These are phyloP conservation scores for Phlebopus sp. DNA, from an alignment of 1,284 basidiomycete genomes.

Conservation along the genomic window DNA sequence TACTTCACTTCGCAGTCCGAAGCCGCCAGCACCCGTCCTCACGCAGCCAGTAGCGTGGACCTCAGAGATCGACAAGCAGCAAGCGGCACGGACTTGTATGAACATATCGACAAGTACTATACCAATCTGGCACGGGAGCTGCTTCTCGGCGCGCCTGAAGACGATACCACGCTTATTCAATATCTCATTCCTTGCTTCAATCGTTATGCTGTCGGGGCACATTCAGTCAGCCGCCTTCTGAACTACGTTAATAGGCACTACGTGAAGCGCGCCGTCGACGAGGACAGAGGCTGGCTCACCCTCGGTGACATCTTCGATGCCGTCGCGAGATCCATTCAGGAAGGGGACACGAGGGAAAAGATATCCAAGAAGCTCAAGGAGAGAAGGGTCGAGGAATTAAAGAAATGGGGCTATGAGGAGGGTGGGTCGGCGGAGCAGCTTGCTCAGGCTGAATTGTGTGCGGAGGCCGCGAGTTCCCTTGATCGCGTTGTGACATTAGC, in stretches of 20 bases:
- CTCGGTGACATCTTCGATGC: constrained; percentile 62
- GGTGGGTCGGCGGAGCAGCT: constrained; percentile 47
- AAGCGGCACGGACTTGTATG: constrained; percentile 67
- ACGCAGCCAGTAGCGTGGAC: constrained; percentile 14
- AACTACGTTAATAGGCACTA: constrained; percentile 79
- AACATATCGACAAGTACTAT: constrained; percentile 66
- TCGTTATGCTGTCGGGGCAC: constrained; percentile 63
- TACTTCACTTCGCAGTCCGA: constrained; percentile 69
- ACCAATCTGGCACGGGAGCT: constrained; percentile 57
- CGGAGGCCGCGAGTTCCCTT: constrained; percentile 65
- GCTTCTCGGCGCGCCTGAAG: constrained; percentile 58
- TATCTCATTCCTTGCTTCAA: constrained; percentile 69
- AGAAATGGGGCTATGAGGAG: constrained; percentile 65
- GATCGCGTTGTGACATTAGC: constrained; percentile 64
- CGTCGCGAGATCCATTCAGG: constrained; percentile 51
- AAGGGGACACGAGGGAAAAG: constrained; percentile 54
- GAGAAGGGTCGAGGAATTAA: constrained; percentile 56
- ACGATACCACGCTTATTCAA: constrained; percentile 62
- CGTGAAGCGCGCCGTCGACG: constrained; percentile 71
- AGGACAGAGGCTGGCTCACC: constrained; percentile 73
- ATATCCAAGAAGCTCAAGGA: constrained; percentile 56
- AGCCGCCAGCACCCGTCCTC: constrained; percentile 31
- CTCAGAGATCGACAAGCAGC: constrained; percentile 28
- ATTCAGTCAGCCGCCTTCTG: constrained; percentile 64
- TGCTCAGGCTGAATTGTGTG: constrained; percentile 59